phyloP scores from a whole-genome alignment of 176 grass and related monocot species.

The Puccinellia tenuiflora region DNA sequence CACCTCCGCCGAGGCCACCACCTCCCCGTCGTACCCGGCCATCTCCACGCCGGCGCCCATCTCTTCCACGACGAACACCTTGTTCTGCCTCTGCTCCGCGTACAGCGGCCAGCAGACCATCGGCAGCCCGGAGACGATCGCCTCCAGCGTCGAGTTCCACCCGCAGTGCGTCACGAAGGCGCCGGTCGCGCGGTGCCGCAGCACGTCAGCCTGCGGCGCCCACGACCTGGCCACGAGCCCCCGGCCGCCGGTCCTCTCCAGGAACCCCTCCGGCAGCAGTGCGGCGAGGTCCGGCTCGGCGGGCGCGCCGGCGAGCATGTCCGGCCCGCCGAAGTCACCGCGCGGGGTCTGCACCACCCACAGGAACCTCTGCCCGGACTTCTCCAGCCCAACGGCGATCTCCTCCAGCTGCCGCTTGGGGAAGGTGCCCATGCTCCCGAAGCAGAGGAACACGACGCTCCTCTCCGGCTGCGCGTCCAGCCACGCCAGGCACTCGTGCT shows the following conservation, averaged over 20 bases:
- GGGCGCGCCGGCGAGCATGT: background rate
- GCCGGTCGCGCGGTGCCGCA: slow-evolving; percentile 38
- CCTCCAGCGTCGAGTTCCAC: slow-evolving; percentile 89
- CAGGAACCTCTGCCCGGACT: background rate
- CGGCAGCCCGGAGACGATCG: slow-evolving; percentile 40
- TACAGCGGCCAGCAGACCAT: slow-evolving; percentile 52
- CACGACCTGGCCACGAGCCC: background rate
- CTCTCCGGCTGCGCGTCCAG: slow-evolving; percentile 27
- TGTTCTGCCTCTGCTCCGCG: slow-evolving; percentile 55
- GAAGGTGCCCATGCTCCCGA: slow-evolving; percentile 34
- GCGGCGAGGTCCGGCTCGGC: background rate
- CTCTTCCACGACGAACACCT: slow-evolving; percentile 46
- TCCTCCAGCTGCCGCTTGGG: background rate
- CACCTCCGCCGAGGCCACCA: background rate
- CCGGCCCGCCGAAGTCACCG: background rate
- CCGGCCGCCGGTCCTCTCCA: background rate
- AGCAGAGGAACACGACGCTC: slow-evolving; percentile 48
- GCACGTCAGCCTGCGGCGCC: background rate
- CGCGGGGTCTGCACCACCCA: slow-evolving; percentile 12
- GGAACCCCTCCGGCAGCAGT: background rate
- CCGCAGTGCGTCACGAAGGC: slow-evolving; percentile 84
- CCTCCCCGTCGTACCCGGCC: background rate
- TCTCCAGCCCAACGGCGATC: slow-evolving; percentile 3
- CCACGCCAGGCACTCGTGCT: slow-evolving; percentile 38
- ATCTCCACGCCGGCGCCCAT: slow-evolving; percentile 21